These are phyloP conservation scores for Schwanniomyces etchellsii DNA, from an alignment of 1,139 yeast species.

Conservation along the genomic window DNA sequence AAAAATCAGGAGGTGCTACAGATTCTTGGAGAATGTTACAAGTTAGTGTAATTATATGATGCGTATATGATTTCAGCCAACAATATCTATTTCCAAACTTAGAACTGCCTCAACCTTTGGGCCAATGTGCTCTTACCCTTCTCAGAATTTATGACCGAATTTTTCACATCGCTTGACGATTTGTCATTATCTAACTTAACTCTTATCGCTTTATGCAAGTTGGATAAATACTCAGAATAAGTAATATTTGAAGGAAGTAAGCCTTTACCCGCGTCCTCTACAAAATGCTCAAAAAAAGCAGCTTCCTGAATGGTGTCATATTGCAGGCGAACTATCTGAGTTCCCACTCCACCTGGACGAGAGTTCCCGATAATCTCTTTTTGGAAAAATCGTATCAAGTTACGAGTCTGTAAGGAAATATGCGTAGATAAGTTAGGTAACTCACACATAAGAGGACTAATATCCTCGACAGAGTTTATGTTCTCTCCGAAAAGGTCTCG, in stretches of 20 bases:
- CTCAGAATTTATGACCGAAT: conserved; percentile 25
- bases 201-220: conserved; percentile 55
- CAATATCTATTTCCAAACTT: conserved; percentile 3
- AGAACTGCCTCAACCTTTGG: conserved; percentile 36
- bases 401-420: conserved; percentile 64
- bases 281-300: conserved; percentile 54
- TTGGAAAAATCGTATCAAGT: conserved; percentile 50
- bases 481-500: conserved; percentile 68
- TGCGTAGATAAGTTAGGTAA: conserved; percentile 70
- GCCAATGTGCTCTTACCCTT: conserved; percentile 29
- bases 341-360: conserved; percentile 29
- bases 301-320: conserved; percentile 58
- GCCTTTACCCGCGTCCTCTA: conserved; percentile 56
- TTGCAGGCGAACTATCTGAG: conserved; percentile 62
- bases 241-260: conserved; percentile 40
- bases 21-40: conserved; percentile 5
- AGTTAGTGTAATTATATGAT: too few relatives aligned
- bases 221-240: conserved; percentile 55
- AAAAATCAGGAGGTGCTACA: conserved; percentile 15
- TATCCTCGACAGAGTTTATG: conserved; percentile 35
- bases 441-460: conserved; percentile 50
- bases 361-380: conserved; percentile 29
- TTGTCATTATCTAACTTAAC: conserved; percentile 48
- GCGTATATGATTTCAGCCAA: too few relatives aligned
- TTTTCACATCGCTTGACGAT: conserved; percentile 25